Percentiles rank a stretch among this genome's conserved stretches.
Evolutionary conservation across 441 rosid species (phyloP).

Genomic region (Gossypium lobatum): DNA sequence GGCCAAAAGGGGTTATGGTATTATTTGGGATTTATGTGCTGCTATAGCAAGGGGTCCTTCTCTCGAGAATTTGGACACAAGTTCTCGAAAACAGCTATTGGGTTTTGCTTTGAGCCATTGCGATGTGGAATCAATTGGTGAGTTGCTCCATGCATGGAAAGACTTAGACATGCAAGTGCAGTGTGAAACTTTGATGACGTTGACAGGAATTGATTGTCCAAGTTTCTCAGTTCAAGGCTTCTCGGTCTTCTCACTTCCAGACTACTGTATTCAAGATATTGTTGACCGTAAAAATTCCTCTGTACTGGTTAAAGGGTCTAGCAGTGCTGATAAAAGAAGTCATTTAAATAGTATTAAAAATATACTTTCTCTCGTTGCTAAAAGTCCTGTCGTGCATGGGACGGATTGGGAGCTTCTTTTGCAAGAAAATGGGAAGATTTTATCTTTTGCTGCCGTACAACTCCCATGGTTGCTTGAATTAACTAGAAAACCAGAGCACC

Average conservation of each 20-base stretch:
- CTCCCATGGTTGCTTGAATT: slow-evolving; percentile 94
- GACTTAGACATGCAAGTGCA: slow-evolving; percentile 91
- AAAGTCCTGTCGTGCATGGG: slow-evolving; percentile 45
- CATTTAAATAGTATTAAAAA: slow-evolving; percentile 38
- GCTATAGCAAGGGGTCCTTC: slow-evolving; percentile 98
- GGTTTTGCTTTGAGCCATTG: slow-evolving; percentile 96
- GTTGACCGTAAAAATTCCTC: slow-evolving; percentile 42
- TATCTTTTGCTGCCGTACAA: slow-evolving; percentile 63
- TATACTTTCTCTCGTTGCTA: slow-evolving; percentile 56
- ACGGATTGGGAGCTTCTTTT: slow-evolving; percentile 55
- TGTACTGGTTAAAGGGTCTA: slow-evolving; percentile 39
- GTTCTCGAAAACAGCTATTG: slow-evolving; percentile 71
- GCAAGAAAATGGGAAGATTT: slow-evolving; percentile 69
- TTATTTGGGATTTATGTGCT: slow-evolving; percentile 94
- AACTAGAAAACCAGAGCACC: slow-evolving; percentile 42
- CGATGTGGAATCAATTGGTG: slow-evolving; percentile 87
- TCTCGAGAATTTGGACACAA: slow-evolving; percentile 78
- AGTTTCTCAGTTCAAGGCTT: slow-evolving; percentile 34
- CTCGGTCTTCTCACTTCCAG: slow-evolving; percentile 23
- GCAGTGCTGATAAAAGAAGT: slow-evolving; percentile 36
- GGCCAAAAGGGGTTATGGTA: slow-evolving; percentile 89
- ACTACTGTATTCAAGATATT: slow-evolving; percentile 33
- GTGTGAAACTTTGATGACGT: slow-evolving; percentile 57
- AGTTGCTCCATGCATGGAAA: slow-evolving; percentile 96
- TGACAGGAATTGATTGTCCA: slow-evolving; percentile 50